Evolutionary conservation across 768 basidiomycete genomes (phyloP), one percentile per base, ranked within the genome.

Genomic region (Brasilioporus rufonigricans): DNA sequence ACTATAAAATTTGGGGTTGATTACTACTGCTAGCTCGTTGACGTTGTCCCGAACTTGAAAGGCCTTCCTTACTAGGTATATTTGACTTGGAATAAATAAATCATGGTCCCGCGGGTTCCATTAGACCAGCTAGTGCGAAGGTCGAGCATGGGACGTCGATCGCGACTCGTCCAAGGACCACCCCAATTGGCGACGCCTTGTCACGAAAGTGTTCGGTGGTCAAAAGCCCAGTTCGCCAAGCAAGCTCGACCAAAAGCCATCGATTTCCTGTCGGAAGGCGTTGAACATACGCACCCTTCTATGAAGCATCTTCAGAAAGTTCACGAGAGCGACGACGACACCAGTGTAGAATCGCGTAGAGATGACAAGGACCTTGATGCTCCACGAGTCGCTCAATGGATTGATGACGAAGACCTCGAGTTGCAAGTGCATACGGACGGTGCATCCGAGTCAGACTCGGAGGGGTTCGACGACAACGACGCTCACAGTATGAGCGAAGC

Each of bases 321-420:
- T 18, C 47, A 26, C 11, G 48, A 43, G 21, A 74, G 60, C 48
- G 66, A 59, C 5, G 64, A 56, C 5, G 64, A 61, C n/a, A 53
- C 53, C 5, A 76, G 78, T 52, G 66, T 70, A 5, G 49, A 44
- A 32, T 48, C 45, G 43, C 56, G 36, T 8, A 7, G n/a, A 18
- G 45, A 48, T 3, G 26, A 49, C 29, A 31, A 44, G 14, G 45
- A 60, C 48, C 2, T 29, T 1, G 84, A 86, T 63, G 74, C 73
- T 2, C 82, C 84, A 9, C 75, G 85, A n/a, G 73, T 85, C 26
- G 79, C 77, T 14, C 83, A 82, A 60, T 88, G 84, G 83, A 72
- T 79, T 5, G 83, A 80, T 41, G 82, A 83, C 50, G 74, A 72
- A 7, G 70, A 71, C 64, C 51, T 79, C 16, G 69, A 70, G 24